Base-by-base conservation (phyloP, 768 basidiomycete species). In the Serpula lacrymans region DNA sequence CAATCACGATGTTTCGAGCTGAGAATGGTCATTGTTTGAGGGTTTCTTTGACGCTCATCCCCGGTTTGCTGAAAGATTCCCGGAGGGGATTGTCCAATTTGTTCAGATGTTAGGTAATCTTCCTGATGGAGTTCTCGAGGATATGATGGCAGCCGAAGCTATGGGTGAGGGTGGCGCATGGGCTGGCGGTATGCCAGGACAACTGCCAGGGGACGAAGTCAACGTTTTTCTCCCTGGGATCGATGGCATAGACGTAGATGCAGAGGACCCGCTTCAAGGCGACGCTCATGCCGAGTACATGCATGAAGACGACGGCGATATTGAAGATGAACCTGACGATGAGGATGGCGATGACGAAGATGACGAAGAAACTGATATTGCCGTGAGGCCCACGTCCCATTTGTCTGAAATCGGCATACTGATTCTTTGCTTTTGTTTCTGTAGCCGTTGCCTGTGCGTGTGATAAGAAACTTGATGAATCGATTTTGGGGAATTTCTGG, bases 71-170 rank as follows among this genome's bases (percentile, higher is more conserved):
- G 68, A 67, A 24, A 72, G 75, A 45, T 77, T 85, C 42, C 82
- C 77, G 0, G 84, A 78, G 0, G 84, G 84, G 1, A 59, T 83
- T n/a, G 60, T 78, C 16, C 76, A 83, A 51, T 79, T 85, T 48
- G 73, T 75, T 16, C 75, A 80, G 55, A 60, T 71, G 54, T 64
- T 76, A 28, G 76, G 57, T 16, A 72, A 80, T 47, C 62, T 75
- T 45, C 70, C 77, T 4, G 72, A 75, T 30, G 80, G 82, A 29
- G 71, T 67, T n/a, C 46, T 86, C 42, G 72, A 83, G 35, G 79
- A 80, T 40, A 37, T 85, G 53, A 70, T 84, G 72, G 35, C 78
- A 34, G 69, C 57, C 18, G 66, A 70, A 8, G 73, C 63, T 26
- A 62, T 65, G 56, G 69, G 59, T 22, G 58, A 24, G 30, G 65